Conservation (phyloP, 2,329 filamentous ascomycete genomes). For the Microsporum ferrugineum region DNA sequence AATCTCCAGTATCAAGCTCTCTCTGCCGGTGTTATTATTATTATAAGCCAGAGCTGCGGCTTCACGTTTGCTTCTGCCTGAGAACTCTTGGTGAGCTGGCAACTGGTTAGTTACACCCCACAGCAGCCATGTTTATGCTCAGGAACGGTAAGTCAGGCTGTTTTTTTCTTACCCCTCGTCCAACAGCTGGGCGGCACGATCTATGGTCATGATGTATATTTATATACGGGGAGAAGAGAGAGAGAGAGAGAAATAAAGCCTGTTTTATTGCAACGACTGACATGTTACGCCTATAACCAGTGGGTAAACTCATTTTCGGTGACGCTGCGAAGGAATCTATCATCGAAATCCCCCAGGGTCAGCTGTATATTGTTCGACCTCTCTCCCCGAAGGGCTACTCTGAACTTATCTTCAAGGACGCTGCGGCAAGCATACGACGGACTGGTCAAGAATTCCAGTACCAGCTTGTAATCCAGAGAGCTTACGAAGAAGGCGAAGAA, state of each 20-base stretch:
- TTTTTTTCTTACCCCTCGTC: slow-evolving; percentile 21
- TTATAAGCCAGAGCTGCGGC: not conserved
- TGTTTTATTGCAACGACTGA: not conserved
- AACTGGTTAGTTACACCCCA: not conserved
- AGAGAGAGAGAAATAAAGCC: too few species aligned
- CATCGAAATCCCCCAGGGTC: slow-evolving; percentile 87
- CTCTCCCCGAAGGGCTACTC: slow-evolving; percentile 95
- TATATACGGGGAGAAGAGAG: not conserved
- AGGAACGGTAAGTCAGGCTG: slow-evolving; percentile 37
- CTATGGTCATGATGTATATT: not conserved
- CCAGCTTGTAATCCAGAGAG: slow-evolving; percentile 88
- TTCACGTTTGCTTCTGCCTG: not conserved
- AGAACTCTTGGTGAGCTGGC: not conserved
- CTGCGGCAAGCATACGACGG: slow-evolving; percentile 77
- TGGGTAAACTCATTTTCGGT: slow-evolving; percentile 84
- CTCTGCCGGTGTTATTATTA: not conserved
- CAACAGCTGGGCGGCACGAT: not conserved
- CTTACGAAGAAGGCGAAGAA: slow-evolving; percentile 94
- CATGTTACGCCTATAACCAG: slow-evolving; percentile 37
- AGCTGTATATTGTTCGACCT: slow-evolving; percentile 92
- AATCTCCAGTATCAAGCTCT: too few species aligned
- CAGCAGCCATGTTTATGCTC: slow-evolving; percentile 44
- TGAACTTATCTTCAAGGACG: slow-evolving; percentile 97
- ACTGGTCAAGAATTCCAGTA: slow-evolving; percentile 95
- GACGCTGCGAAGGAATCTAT: slow-evolving; percentile 84